These are phyloP conservation scores for Isochrysis galbana DNA, from an alignment of 78 protist genomes.

Conservation along the genomic window DNA sequence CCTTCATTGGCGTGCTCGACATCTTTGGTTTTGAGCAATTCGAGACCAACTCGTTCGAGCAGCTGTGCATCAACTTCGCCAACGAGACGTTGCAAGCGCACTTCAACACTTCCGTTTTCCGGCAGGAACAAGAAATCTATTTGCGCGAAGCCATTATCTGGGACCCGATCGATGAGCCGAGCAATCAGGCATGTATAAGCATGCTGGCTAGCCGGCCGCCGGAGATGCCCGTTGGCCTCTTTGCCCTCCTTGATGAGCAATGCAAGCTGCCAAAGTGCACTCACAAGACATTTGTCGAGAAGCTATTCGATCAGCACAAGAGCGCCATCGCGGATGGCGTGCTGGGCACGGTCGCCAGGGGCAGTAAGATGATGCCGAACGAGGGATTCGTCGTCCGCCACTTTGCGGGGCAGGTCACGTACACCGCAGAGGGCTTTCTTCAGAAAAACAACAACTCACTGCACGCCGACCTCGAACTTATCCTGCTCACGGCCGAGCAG, in stretches of 20 bases:
- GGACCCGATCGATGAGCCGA: not conserved
- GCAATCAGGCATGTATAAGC: not conserved
- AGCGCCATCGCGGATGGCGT: not conserved
- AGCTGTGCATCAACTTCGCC: conserved; percentile 85
- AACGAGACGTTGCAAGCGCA: conserved; percentile 80
- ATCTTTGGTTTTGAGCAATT: conserved; percentile 58
- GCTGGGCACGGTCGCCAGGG: not conserved
- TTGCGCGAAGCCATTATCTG: conserved; percentile 2
- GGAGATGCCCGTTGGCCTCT: not conserved
- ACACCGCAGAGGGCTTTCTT: not conserved
- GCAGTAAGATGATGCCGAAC: not conserved
- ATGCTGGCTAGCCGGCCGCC: not conserved
- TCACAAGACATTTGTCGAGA: conserved; percentile 46
- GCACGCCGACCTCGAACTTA: not conserved
- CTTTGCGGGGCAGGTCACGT: conserved; percentile 28
- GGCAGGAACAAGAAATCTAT: conserved; percentile 77
- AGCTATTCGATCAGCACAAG: conserved; percentile 40
- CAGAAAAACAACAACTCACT: conserved; percentile 35
- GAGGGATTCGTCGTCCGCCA: conserved; percentile 29
- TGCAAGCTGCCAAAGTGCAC: conserved; percentile 62
- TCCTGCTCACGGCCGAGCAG: not conserved
- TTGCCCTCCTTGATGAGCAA: conserved; percentile 55
- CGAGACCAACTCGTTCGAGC: conserved; percentile 78
- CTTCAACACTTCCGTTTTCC: conserved; percentile 70
- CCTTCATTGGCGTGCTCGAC: conserved; percentile 49